Base-by-base conservation (phyloP, 2,329 filamentous ascomycete species). In the Ophiocordyceps australis region DNA sequence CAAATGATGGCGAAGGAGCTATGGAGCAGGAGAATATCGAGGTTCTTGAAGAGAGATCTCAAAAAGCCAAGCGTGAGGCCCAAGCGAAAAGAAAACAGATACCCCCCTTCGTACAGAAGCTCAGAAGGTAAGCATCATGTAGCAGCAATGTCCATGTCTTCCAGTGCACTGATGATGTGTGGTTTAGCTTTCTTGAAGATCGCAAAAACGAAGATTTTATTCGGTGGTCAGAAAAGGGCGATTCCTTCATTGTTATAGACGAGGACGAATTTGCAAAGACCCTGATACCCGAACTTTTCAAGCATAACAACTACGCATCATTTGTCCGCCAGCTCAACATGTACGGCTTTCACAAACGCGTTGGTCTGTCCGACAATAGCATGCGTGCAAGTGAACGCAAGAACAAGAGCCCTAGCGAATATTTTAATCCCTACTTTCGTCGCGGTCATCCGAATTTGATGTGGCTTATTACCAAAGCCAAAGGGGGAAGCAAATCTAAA, bases 241-340 rank as follows among this genome's bases (percentile, higher is more conserved):
- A 92, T 43, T 94, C 86, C 1, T 98, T 98, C 52, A 79, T 95
- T 29, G 86, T 98, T 4, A 57, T 95, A 7, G 86, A 98, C 42
- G 89, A 98, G 52, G 89, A 98, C 43, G 86, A 93, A 53, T 98
- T 98, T 45, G 94, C 89, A 13, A 95, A 94, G 54, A 82, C 80
- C 20, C 76, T 98, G 38, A 79, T 98, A 14, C 89, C 89, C 1
- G 92, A 95, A 50, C 74, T 95, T 34, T 98, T 98, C 65, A 98
- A 98, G 52, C 89, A 98, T 56, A 93, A 86, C 63, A 94, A 94
- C 49, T 94, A 94, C 51, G 85, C 85, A 24, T 93, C 85, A 36
- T 94, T 94, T 46, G 85, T 94, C 28, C 75, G 85, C 19, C 85
- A 94, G 47, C 63, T 94, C 34, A 93, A 94, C 52, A 94, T 94